Evolutionary conservation across 768 basidiomycete genomes (phyloP).

Genomic region (Imleria badia): DNA sequence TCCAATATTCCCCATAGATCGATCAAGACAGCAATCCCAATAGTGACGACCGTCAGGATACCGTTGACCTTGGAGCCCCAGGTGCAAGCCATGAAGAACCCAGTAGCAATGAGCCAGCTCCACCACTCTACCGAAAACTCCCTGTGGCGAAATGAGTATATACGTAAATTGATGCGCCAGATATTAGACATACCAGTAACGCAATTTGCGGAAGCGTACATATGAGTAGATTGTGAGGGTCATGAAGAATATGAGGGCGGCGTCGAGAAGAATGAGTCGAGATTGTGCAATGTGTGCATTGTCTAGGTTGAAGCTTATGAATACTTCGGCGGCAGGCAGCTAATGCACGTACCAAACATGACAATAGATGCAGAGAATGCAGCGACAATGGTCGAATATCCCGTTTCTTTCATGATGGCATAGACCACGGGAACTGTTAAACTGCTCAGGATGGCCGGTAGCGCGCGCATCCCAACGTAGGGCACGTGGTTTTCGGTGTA

Average conservation of each 20-base stretch:
- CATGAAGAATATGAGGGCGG: conserved; percentile 94
- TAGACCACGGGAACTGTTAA: conserved; percentile 90
- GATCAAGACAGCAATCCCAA: conserved; percentile 88
- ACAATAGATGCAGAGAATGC: conserved; percentile 86
- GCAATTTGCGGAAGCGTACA: conserved; percentile 90
- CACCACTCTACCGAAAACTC: conserved; percentile 93
- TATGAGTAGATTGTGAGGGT: conserved; percentile 90
- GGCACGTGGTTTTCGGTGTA: conserved; percentile 87
- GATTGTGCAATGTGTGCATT: conserved; percentile 96
- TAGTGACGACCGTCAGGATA: conserved; percentile 81
- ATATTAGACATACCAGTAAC: conserved; percentile 63
- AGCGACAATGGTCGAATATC: conserved; percentile 88
- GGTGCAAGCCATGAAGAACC: conserved; percentile 91
- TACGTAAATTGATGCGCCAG: background rate
- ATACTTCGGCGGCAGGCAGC: background rate
- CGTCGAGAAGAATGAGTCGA: conserved; percentile 95
- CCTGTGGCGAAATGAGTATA: conserved; percentile 39
- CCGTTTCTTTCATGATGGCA: conserved; percentile 96
- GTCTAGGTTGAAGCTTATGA: conserved; percentile 49
- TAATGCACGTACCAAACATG: conserved; percentile 71
- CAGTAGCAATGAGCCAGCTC: conserved; percentile 89
- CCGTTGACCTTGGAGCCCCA: conserved; percentile 99
- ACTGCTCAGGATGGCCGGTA: conserved; percentile 90
- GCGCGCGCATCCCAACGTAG: conserved; percentile 88
- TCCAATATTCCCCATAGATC: conserved; percentile 97